Conservation (phyloP, 2,329 filamentous ascomycete species). For the Westerdykella ornata region DNA sequence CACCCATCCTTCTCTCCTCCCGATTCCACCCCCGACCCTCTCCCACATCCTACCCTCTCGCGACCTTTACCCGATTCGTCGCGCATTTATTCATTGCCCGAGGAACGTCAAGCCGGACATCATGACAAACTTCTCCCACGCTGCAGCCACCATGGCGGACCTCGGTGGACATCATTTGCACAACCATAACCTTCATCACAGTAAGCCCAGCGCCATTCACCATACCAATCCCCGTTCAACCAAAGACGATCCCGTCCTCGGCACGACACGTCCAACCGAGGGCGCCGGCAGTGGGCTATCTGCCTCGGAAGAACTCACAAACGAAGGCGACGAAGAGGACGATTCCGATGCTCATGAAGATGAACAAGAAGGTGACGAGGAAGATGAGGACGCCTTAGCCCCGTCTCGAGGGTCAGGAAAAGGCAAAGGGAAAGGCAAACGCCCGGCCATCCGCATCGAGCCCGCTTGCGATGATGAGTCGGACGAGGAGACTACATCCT, state of each 20-base stretch:
- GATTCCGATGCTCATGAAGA: constrained; percentile 29
- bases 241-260: constrained; percentile 13
- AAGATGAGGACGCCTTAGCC: constrained; percentile 28
- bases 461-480: constrained; percentile 27
- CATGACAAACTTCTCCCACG: background rate
- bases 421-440: constrained; percentile 33
- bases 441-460: constrained; percentile 33
- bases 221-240: constrained; percentile 19
- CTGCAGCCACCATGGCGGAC: constrained; percentile 7
- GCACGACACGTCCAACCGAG: constrained; percentile 17
- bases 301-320: constrained; percentile 22
- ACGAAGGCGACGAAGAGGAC: constrained; percentile 28
- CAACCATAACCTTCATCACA: constrained; percentile 24
- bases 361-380: constrained; percentile 33
- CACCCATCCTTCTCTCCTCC: background rate
- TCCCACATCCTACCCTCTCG: constrained; percentile 3
- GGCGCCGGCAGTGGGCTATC: constrained; percentile 24
- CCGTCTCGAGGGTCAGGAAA: constrained; percentile 30
- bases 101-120: background rate
- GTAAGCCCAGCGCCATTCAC: constrained; percentile 15
- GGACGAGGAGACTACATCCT: constrained; percentile 18
- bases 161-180: constrained; percentile 28
- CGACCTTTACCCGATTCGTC: constrained; percentile 2
- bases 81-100: background rate
- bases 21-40: constrained; percentile 2